phyloP scores from a whole-genome alignment of 2,329 filamentous ascomycete species.

The Colletotrichum sp. region DNA sequence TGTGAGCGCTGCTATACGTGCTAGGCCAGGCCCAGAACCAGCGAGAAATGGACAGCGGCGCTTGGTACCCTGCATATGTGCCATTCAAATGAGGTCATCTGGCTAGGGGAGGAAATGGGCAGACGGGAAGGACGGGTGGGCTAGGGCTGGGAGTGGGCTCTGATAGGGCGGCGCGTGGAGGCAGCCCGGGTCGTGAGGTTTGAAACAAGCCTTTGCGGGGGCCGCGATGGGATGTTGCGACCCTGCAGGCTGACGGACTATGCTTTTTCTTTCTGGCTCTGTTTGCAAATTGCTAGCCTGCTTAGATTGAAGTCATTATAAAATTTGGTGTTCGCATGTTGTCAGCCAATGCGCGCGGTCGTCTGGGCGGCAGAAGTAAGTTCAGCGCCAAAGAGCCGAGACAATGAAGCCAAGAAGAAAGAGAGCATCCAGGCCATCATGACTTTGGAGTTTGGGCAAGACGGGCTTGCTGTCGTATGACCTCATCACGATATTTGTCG shows the following conservation, averaged over 20 bases:
- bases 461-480: neutral
- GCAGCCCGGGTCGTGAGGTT: neutral
- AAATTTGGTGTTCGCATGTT: neutral
- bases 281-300: neutral
- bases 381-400: neutral
- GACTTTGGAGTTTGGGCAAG: neutral
- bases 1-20: neutral
- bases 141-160: neutral
- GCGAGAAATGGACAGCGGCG: neutral
- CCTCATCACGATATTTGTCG: neutral
- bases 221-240: neutral
- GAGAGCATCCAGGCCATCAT: neutral
- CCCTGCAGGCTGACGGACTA: neutral
- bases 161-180: neutral
- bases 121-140: neutral
- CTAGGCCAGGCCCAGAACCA: neutral
- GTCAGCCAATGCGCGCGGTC: conserved; percentile 5
- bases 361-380: neutral
- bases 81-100: conserved; percentile 14
- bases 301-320: neutral
- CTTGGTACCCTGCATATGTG: neutral
- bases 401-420: neutral
- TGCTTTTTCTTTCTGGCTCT: neutral
- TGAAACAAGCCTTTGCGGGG: conserved; percentile 19
- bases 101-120: neutral